Conservation (phyloP, 768 basidiomycete genomes). For the Agaricus sinodeliciosus region DNA sequence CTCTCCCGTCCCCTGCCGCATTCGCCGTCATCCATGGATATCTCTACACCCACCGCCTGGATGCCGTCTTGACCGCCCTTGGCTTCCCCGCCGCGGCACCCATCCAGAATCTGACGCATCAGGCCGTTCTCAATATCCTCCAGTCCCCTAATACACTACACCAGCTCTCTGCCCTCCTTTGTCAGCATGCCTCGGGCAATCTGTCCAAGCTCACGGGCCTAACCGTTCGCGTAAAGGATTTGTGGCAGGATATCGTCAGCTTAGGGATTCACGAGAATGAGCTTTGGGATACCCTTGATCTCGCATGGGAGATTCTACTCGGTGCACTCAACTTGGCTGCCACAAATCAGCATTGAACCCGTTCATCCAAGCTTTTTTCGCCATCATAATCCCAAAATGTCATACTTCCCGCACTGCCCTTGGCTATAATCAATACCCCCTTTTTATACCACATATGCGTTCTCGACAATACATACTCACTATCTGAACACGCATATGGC, state of each 20-base stretch:
- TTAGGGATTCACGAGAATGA: constrained; percentile 68
- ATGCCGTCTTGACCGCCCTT: constrained; percentile 51
- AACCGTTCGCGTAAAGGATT: constrained; percentile 65
- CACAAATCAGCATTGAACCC: constrained; percentile 19
- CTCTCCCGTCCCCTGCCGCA: constrained; percentile 63
- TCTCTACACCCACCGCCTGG: constrained; percentile 63
- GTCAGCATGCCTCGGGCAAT: constrained; percentile 36
- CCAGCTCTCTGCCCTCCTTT: constrained; percentile 47
- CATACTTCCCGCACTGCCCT: not conserved
- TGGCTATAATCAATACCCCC: not conserved
- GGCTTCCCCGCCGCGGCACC: constrained; percentile 50
- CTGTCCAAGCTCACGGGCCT: constrained; percentile 42
- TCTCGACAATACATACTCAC: not conserved
- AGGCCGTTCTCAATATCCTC: constrained; percentile 35
- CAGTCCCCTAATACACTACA: constrained; percentile 47
- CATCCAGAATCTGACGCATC: constrained; percentile 35
- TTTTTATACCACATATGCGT: not conserved
- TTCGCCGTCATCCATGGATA: constrained; percentile 60
- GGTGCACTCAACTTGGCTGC: constrained; percentile 46
- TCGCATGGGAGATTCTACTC: constrained; percentile 74
- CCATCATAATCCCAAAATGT: not conserved
- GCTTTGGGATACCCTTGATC: constrained; percentile 72
- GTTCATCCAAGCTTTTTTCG: too few species aligned
- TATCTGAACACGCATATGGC: constrained; percentile 3
- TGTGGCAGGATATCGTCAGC: constrained; percentile 75